Conservation (phyloP, 1,139 yeast genomes). For the Saccharomyces pastorianus region DNA sequence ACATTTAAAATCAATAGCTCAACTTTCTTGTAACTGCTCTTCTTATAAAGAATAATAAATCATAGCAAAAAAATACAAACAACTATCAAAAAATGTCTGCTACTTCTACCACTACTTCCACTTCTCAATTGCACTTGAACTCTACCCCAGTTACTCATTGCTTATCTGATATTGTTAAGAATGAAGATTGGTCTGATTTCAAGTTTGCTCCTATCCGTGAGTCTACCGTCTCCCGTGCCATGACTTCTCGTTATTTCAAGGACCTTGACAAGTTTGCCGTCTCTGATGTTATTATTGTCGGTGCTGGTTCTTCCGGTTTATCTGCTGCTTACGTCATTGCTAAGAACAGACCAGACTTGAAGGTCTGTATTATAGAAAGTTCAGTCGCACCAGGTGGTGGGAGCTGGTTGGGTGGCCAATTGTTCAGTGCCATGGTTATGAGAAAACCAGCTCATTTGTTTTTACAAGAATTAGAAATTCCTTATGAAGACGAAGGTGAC, state of each 20-base stretch:
- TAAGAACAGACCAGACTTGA: conserved; percentile 66
- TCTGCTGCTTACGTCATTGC: conserved; percentile 69
- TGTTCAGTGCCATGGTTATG: conserved; percentile 71
- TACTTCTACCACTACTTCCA: conserved; percentile 6
- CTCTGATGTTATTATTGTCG: conserved; percentile 65
- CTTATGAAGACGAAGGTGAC: conserved; percentile 73
- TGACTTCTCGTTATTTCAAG: conserved; percentile 68
- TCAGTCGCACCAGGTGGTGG: conserved; percentile 77
- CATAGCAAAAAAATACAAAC: not conserved
- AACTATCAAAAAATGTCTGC: not conserved
- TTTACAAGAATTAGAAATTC: conserved; percentile 38
- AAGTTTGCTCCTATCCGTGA: conserved; percentile 67
- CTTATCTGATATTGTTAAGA: conserved; percentile 33
- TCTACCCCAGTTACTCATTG: conserved; percentile 32
- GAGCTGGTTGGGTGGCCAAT: conserved; percentile 74
- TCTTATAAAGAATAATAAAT: too few relatives aligned
- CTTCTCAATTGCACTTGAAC: conserved; percentile 22
- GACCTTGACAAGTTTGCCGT: conserved; percentile 71
- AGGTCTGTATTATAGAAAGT: conserved; percentile 68
- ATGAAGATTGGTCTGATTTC: conserved; percentile 56
- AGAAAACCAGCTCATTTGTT: conserved; percentile 56
- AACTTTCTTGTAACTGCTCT: not conserved
- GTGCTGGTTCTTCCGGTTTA: conserved; percentile 75
- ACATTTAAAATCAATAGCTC: too few relatives aligned
- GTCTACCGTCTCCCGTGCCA: conserved; percentile 72